Evolutionary conservation across 2,329 filamentous ascomycete genomes (phyloP), one percentile per base, ranked within the genome.

Genomic region (Colletotrichum caudatum): DNA sequence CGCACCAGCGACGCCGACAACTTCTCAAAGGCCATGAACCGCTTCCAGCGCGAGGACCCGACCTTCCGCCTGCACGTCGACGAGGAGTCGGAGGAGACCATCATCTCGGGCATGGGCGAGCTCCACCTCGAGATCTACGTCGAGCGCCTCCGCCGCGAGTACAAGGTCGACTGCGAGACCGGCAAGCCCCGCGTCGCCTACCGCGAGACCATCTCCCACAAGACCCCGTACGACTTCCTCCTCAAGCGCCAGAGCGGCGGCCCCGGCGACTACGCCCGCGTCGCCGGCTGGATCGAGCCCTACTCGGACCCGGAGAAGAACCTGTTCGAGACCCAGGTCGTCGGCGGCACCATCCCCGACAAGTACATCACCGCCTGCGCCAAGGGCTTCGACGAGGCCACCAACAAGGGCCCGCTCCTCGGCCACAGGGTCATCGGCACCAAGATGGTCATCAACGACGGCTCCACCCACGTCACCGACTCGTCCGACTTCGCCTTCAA

Each of bases 61-160:
- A 99, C 96, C 16, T 99, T 99, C 90, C 91, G 96, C 65, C 93
- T 99, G 48, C 92, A 94, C 77, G 94, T 97, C 77, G 96, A 99
- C 79, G 83, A 90, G 20, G 96, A 99, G 84, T 95, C 92, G 74
- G 93, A 97, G 79, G 94, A 99, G 85, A 98, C 95, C 59, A 97
- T 99, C 79, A 98, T 99, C 79, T 97, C 93, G 53, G 96, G 96
- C 72, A 99, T 99, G 96, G 96, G 96, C 76, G 96, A 99, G 82
- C 83, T 99, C 76, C 96, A 99, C 82, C 87, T 99, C 37, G 95
- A 97, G 78, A 97, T 99, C 78, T 99, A 99, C 82, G 91, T 99
- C 62, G 96, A 99, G 85, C 94, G 96, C 76, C 95, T 99, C 85
- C 92, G 93, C 77, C 92, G 96, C 79, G 96, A 99, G 84, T 99